These are phyloP conservation scores for Fusarium globosum DNA, from an alignment of 2,329 filamentous ascomycete genomes.

Conservation along the genomic window DNA sequence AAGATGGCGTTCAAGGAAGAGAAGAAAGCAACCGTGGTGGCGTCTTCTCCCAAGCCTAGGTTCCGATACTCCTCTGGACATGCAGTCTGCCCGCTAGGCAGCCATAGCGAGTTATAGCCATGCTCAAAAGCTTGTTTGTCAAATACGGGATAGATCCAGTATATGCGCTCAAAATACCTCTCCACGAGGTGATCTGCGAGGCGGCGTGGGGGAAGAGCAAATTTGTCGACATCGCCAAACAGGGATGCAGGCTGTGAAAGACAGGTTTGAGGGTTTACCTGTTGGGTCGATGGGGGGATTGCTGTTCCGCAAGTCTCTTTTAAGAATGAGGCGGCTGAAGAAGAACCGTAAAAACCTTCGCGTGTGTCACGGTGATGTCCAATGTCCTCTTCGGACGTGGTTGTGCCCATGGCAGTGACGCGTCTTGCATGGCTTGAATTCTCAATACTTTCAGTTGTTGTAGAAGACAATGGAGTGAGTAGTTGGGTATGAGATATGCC, in stretches of 20 bases:
- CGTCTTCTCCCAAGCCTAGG: neutral
- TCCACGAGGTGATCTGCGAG: neutral
- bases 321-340: neutral
- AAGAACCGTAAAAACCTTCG: neutral
- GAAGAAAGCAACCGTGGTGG: neutral
- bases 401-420: neutral
- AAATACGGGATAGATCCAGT: neutral
- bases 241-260: accelerated
- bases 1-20: neutral
- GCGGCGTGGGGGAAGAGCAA: neutral
- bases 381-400: neutral
- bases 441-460: neutral
- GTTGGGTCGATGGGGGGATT: too few relatives aligned
- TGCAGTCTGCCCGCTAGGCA: neutral
- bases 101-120: neutral
- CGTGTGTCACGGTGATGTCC: neutral
- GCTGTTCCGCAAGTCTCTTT: neutral
- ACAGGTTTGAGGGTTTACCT: neutral
- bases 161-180: neutral
- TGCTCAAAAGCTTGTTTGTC: neutral
- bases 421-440: neutral
- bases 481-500: neutral
- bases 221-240: neutral
- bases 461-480: neutral
- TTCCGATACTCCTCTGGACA: neutral